Conservation (phyloP, 257 asterid species). For the Phtheirospermum japonicum region DNA sequence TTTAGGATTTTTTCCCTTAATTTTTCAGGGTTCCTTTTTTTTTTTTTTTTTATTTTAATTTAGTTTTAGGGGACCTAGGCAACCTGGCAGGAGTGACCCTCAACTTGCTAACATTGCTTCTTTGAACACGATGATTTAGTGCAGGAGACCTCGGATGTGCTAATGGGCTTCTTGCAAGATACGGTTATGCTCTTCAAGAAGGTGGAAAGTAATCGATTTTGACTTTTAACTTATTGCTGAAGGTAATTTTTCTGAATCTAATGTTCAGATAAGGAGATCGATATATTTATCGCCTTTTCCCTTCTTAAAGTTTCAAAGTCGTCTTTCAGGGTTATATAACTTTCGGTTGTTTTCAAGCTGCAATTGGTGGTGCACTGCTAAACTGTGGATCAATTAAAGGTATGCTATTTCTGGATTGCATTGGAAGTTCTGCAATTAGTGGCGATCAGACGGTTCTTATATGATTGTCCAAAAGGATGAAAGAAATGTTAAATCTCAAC, state of each 20-base stretch:
- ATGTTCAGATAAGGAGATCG: conserved; percentile 12
- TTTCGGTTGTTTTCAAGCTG: conserved; percentile 54
- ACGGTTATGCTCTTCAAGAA: no score
- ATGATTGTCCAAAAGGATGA: background rate
- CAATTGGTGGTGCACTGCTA: conserved; percentile 54
- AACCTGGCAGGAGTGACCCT: no score
- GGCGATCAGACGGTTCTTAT: background rate
- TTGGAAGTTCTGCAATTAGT: conserved; percentile 4
- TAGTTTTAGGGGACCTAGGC: no score
- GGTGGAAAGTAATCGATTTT: no score
- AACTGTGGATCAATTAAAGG: conserved; percentile 61
- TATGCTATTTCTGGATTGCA: conserved; percentile 28
- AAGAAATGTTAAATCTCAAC: no score
- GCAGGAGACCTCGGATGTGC: no score
- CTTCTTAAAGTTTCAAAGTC: conserved; percentile 9
- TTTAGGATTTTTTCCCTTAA: background rate
- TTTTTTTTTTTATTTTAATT: background rate
- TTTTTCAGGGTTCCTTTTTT: background rate
- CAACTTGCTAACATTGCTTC: no score
- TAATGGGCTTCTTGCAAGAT: no score
- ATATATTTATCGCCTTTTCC: background rate
- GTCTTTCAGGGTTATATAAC: conserved; percentile 61
- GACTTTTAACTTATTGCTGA: no score
- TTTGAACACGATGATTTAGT: no score
- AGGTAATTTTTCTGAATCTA: conserved; percentile 5